Base-by-base conservation (phyloP, 805 yeast species). In the Zygoascus bituminiphila region DNA sequence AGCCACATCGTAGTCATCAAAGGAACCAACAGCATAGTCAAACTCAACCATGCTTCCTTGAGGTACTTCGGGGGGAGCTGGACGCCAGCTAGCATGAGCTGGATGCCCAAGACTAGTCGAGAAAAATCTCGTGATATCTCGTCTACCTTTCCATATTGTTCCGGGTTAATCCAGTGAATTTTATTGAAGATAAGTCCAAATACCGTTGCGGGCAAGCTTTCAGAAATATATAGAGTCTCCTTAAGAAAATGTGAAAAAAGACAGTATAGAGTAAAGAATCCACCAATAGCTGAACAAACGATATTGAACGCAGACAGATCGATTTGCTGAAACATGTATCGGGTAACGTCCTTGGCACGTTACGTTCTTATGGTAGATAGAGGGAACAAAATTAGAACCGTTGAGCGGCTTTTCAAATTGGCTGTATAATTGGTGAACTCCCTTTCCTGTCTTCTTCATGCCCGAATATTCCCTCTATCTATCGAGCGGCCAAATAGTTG, bases 1-100 rank as follows among this genome's bases (percentile, higher is more conserved):
- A 83, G 60, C 84, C 87, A 82, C 49, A 87, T 87, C 29, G 71
- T 64, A 2, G 84, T 78, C 89, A 83, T 82, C 15, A 80, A 83
- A 0, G 85, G 85, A 10, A 80, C 65, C 44, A 82, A 67, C 51
- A 82, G 71, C 38, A 81, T 65, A n/a, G 74, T 62, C 31, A 82
- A 74, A 14, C 82, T 74, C 22, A 64, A 54, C 80, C 83, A 79
- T 55, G 79, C 81, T 46, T 74, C 73, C 56, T 71, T 68, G 68
- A 82, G 72, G 56, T 82, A 82, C 56, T 78, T 78, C 43, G 79
- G 73, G 7, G 89, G 89, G 50, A 82, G 70, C 62, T 82, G 87
- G 29, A 81, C 85, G 2, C 87, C 82, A 33, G 81, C 84, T 2
- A 86, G 79, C 49, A 80, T 81, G 43, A 82, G 79, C 68, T 83